Evolutionary conservation across 805 yeast genomes (phyloP), one percentile per base, ranked within the genome.

Genomic region (Clavispora phyllophila): DNA sequence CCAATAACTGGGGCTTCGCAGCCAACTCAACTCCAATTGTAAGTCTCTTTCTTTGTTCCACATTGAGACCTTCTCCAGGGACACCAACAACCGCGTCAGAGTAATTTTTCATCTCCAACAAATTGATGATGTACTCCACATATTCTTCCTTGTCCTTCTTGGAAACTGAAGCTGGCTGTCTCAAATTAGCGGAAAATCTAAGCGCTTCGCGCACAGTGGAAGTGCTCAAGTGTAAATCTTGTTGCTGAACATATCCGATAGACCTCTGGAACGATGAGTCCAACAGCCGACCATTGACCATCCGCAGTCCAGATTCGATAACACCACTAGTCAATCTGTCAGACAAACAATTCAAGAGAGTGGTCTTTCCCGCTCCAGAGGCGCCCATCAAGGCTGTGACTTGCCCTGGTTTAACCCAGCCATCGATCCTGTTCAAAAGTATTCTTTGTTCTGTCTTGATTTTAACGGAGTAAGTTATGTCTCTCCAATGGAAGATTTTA

Each of bases 341-440:
- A 8, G 59, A 58, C 44, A 72, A 68, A 44, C 72, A 53, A 44
- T 72, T 72, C 43, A 71, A 54, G 27, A 71, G 54, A 29, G 75
- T 71, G 13, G 76, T 70, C 51, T 71, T 71, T 41, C 76, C 76
- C 35, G 69, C 63, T 37, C 76, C 76, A 8, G 73, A 66, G 17
- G 76, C 70, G 9, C 76, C 76, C 84, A 80, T 79, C 40, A 81
- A 63, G 4, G 93, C 93, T 40, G 91, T 85, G 57, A 85, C 66
- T 37, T 88, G 83, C 47, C 77, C 86, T 31, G 62, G 62, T 55
- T 82, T 79, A 15, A 38, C 41, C 41, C 41, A 38, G 4, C 41
- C 41, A 14, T 38, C 41, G 15, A 38, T 18, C 3, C 15, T 19
- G 23, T 38, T 27, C 36, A 38, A 38, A 17, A 38, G 31, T 14